These are phyloP conservation scores for Elsinoe batatas DNA, from an alignment of 2,329 filamentous ascomycete species.

Conservation along the genomic window DNA sequence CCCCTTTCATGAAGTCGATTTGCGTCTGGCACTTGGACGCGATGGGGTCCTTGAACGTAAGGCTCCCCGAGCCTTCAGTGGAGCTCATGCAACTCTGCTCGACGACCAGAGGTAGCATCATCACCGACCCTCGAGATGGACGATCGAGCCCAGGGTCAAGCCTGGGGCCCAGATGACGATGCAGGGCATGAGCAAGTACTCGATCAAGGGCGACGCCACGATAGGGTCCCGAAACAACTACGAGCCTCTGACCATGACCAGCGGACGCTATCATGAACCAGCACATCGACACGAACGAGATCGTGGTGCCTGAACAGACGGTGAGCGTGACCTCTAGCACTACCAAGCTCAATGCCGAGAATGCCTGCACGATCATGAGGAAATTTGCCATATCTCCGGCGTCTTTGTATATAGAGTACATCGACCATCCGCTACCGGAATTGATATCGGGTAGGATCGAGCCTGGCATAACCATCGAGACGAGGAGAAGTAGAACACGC, in stretches of 20 bases:
- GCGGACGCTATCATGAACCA: background rate
- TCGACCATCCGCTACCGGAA: constrained; percentile 10
- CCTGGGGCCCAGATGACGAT: constrained; percentile 9
- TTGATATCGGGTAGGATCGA: background rate
- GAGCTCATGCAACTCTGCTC: background rate
- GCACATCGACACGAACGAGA: background rate
- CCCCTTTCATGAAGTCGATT: background rate
- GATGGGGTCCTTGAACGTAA: background rate
- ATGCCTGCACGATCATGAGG: constrained; percentile 1
- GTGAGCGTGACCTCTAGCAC: background rate
- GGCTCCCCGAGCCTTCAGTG: background rate
- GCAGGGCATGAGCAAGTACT: constrained; percentile 4
- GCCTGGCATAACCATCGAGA: background rate
- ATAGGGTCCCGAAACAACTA: constrained; percentile 5
- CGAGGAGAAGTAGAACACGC: background rate
- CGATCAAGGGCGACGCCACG: constrained; percentile 11
- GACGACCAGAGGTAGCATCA: background rate
- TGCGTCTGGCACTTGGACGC: background rate
- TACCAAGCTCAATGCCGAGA: constrained; percentile 2
- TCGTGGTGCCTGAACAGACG: background rate
- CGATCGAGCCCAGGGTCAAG: constrained; percentile 12
- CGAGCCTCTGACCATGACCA: constrained; percentile 7
- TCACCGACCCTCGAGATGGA: background rate
- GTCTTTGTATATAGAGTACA: constrained; percentile 9
- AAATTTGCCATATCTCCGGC: background rate